phyloP scores from a whole-genome alignment of 2,329 filamentous ascomycete genomes.

The Penicillium sp. region DNA sequence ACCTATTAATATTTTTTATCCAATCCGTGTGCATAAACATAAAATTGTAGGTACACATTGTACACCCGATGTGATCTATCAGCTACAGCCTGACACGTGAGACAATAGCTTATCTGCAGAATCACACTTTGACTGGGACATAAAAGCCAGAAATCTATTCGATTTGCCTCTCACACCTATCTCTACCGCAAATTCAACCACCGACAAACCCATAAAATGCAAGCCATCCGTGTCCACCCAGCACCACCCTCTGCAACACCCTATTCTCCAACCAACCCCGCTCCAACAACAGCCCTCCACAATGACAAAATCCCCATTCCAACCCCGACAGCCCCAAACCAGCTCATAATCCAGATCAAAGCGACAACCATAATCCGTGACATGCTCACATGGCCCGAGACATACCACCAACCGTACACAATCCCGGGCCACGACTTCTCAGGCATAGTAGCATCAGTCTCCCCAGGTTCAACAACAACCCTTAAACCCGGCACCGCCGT shows the following conservation, averaged over 20 bases:
- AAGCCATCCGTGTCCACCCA: conserved; percentile 25
- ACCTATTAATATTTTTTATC: not conserved
- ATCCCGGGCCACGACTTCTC: conserved; percentile 26
- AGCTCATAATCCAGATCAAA: conserved; percentile 23
- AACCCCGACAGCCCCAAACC: conserved; percentile 10
- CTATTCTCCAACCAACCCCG: conserved; percentile 28
- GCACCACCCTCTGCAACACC: conserved; percentile 7
- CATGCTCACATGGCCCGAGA: conserved; percentile 29
- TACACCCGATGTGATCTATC: not conserved
- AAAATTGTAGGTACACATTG: not conserved
- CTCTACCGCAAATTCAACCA: no score
- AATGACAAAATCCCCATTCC: conserved; percentile 24
- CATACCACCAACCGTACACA: conserved; percentile 20
- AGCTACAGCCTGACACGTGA: not conserved
- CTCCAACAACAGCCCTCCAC: conserved; percentile 21
- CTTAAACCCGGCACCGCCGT: conserved; percentile 30
- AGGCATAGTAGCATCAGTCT: conserved; percentile 15
- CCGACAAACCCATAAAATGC: conserved; percentile 11
- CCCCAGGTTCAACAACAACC: not conserved
- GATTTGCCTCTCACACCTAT: not conserved
- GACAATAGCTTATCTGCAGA: not conserved
- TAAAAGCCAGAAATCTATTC: not conserved
- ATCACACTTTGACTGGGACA: not conserved
- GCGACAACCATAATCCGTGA: conserved; percentile 26
- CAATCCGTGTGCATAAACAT: not conserved